Base-by-base conservation (phyloP, 148 eudicot genomes). In the Chenopodium album region DNA sequence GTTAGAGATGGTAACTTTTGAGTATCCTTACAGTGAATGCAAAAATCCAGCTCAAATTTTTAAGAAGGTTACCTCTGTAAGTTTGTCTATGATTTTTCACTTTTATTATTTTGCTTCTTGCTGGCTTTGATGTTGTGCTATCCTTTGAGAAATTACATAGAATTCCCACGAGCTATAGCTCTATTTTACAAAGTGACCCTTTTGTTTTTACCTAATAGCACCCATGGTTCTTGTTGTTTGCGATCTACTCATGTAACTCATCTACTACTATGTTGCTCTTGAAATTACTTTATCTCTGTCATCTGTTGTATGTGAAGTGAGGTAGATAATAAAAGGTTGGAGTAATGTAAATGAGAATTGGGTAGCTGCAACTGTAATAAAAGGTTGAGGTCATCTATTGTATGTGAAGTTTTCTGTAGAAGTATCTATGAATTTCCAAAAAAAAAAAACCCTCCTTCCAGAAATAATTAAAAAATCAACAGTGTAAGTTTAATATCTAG, bases 21-120 rank as follows among this genome's bases (percentile, higher is more conserved):
- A 94, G 50, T 94, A 94, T 84, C 98, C 98, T 71, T 94, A 94
- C 62, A 82, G 83, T 46, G 98, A 94, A 82, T 94, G 98, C 88
- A 93, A 89, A 76, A 93, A 93, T 85, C 91, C 92, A 14, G 98
- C 98, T 60, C 95, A 94, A 85, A 94, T 94, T 56, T 94, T 79
- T 85, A 91, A 88, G 86, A 94, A 92, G 79, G 98, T 94, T 84
- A 85, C 91, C 47, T 63, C 87, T 41, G 97, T 94, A 89, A 88
- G 98, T 85, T 82, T 19, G 26, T 56, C 62, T 22, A 26, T 54
- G 63, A 52, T 76, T 52, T 9, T 17, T 79, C 77, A n/a, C 54
- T 69, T 41, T 17, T 17, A 14, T 11, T 31, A 5, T 8, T 63
- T 47, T 29, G 10, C 56, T 37, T 22, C 11, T 54, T 20, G 56